Evolutionary conservation across 106 monocot genomes (phyloP).

Genomic region (Posidonia australis): DNA sequence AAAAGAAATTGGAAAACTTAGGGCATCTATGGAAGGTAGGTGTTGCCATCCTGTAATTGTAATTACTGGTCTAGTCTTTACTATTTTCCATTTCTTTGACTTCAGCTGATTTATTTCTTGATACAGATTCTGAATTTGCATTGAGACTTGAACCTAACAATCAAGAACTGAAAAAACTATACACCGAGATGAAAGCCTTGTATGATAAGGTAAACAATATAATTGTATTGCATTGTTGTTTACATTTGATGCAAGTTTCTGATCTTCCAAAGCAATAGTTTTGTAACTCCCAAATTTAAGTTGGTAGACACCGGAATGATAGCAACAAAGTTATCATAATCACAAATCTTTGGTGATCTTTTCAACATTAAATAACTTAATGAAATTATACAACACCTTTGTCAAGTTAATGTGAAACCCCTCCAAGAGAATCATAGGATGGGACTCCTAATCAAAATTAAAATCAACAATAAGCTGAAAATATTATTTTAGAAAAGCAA

Average conservation of each 20-base stretch:
- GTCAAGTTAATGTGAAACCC: background rate
- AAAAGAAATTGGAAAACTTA: conserved; percentile 84
- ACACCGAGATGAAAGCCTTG: conserved; percentile 56
- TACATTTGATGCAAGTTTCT: too few relatives aligned
- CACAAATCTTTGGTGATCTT: background rate
- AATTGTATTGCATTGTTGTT: background rate
- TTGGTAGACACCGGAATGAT: too few relatives aligned
- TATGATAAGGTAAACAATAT: conserved; percentile 45
- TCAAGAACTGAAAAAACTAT: conserved; percentile 75
- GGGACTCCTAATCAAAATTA: background rate
- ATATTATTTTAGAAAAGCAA: background rate
- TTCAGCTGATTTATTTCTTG: conserved; percentile 7
- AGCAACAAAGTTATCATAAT: background rate
- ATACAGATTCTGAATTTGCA: conserved; percentile 84
- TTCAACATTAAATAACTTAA: background rate
- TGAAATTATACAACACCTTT: background rate
- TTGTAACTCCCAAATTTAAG: too few relatives aligned
- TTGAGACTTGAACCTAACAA: conserved; percentile 92
- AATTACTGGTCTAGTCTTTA: background rate
- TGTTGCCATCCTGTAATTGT: background rate
- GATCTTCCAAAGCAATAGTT: too few relatives aligned
- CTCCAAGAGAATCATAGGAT: background rate
- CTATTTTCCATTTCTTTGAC: background rate
- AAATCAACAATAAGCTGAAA: background rate
- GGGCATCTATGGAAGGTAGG: conserved; percentile 74